Conservation (phyloP, 352 stramenopile genomes). For the Lagenidium sp. region DNA sequence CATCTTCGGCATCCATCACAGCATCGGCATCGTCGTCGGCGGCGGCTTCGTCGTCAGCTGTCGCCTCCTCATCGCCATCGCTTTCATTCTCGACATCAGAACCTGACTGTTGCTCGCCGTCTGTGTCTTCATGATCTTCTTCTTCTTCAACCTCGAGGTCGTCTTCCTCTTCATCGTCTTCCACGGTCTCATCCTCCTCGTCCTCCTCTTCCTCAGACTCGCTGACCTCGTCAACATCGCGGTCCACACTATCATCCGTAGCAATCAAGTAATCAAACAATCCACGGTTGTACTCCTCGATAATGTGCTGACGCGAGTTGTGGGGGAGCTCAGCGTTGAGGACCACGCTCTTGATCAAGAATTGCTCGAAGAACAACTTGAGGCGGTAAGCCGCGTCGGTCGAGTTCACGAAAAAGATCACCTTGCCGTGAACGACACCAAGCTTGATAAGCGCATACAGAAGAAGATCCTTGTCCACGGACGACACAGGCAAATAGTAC, state of each 20-base stretch:
- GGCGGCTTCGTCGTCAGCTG: constrained; percentile 27
- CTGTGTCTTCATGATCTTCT: constrained; percentile 27
- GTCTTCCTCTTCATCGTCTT: constrained; percentile 23
- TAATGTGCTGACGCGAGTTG: constrained; percentile 96
- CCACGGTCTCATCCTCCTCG: constrained; percentile 49
- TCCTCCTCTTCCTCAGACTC: constrained; percentile 66
- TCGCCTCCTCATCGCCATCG: constrained; percentile 22
- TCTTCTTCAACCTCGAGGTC: constrained; percentile 31
- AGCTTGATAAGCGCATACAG: constrained; percentile 99
- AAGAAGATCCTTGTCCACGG: constrained; percentile 94
- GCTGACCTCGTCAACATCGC: constrained; percentile 45
- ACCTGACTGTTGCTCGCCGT: constrained; percentile 5
- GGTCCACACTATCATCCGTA: constrained; percentile 95
- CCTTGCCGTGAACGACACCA: constrained; percentile 94
- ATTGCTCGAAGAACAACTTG: constrained; percentile 99
- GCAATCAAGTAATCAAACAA: constrained; percentile 99
- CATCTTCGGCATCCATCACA: constrained; percentile 69
- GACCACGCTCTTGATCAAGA: constrained; percentile 97
- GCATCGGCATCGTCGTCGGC: constrained; percentile 36
- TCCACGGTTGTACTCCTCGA: constrained; percentile 92
- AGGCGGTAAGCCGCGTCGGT: constrained; percentile 92
- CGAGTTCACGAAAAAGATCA: constrained; percentile 99
- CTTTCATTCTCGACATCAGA: constrained; percentile 30
- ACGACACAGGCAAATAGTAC: constrained; percentile 90
- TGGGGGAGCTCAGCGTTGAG: constrained; percentile 98